These are phyloP conservation scores for Acacia crassicarpa DNA, from an alignment of 306 rosid genomes.

Conservation along the genomic window DNA sequence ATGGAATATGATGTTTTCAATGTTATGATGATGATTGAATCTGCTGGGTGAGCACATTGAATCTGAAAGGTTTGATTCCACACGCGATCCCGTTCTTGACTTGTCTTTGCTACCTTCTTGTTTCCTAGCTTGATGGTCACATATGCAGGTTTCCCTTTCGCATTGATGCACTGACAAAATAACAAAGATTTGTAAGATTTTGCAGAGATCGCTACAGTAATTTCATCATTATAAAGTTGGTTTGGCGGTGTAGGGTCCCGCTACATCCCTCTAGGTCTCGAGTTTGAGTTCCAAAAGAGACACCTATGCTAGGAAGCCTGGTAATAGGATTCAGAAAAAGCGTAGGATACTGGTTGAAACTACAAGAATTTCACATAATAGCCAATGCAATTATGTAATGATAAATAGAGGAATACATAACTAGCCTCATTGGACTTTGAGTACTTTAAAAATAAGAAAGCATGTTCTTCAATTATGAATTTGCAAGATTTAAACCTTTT, in stretches of 20 bases:
- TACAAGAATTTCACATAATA: slow-evolving; percentile 7
- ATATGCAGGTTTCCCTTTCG: slow-evolving; percentile 65
- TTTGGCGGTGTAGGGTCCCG: no score
- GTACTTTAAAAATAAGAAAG: not conserved
- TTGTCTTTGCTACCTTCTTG: slow-evolving; percentile 63
- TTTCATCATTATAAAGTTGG: not conserved
- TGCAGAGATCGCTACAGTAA: not conserved
- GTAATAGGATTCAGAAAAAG: no score
- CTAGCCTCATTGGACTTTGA: not conserved
- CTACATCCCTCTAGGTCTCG: no score
- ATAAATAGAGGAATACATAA: not conserved
- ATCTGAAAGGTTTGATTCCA: slow-evolving; percentile 94
- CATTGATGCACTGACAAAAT: slow-evolving; percentile 58
- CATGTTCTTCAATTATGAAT: not conserved
- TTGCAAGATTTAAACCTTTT: not conserved
- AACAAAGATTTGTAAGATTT: not conserved
- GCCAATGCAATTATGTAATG: no score
- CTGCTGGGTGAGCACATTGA: slow-evolving; percentile 69
- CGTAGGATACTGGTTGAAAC: not conserved
- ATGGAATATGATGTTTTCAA: slow-evolving; percentile 62
- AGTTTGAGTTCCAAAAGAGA: no score
- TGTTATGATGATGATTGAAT: slow-evolving; percentile 60
- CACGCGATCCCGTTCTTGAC: slow-evolving; percentile 57
- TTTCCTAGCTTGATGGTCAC: slow-evolving; percentile 68
- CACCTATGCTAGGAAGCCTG: no score